These are phyloP conservation scores for Cucurbita argyrosperma DNA, from an alignment of 306 rosid species.

Conservation along the genomic window DNA sequence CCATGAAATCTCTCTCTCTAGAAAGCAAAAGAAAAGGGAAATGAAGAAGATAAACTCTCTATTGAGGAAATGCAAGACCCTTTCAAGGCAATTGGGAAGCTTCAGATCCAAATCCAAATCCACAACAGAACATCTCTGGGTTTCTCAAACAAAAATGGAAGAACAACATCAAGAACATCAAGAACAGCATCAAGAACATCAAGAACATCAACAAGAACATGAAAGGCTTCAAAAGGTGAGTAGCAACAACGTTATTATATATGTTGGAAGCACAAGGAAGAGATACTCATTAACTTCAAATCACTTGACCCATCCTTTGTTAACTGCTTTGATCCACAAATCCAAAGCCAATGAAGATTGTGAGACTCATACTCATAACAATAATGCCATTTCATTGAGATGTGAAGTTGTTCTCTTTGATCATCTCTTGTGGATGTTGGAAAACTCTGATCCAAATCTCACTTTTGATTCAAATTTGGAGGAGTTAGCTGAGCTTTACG, in stretches of 20 bases:
- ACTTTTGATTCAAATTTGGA: constrained; percentile 52
- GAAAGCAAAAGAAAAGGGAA: neutral
- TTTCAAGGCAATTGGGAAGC: constrained; percentile 65
- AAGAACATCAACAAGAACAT: neutral
- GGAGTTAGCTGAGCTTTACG: constrained; percentile 79
- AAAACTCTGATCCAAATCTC: constrained; percentile 61
- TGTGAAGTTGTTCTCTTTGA: constrained; percentile 91
- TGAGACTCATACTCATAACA: neutral
- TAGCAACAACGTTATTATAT: constrained; percentile 15
- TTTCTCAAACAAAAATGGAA: neutral
- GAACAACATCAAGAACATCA: neutral
- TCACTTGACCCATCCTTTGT: constrained; percentile 53
- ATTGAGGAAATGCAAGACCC: constrained; percentile 75
- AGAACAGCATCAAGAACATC: constrained; percentile 4
- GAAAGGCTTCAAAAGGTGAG: constrained; percentile 15
- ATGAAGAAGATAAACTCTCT: constrained; percentile 60
- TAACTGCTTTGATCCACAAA: constrained; percentile 56
- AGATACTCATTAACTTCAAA: constrained; percentile 49
- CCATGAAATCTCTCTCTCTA: constrained; percentile 4
- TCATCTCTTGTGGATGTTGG: constrained; percentile 83
- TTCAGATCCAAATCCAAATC: constrained; percentile 88
- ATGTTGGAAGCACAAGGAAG: constrained; percentile 73
- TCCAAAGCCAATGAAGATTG: constrained; percentile 12
- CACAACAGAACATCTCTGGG: constrained; percentile 30
- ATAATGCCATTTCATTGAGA: constrained; percentile 29